Conservation (phyloP, 2,329 filamentous ascomycete species). For the Corynespora cassiicola region DNA sequence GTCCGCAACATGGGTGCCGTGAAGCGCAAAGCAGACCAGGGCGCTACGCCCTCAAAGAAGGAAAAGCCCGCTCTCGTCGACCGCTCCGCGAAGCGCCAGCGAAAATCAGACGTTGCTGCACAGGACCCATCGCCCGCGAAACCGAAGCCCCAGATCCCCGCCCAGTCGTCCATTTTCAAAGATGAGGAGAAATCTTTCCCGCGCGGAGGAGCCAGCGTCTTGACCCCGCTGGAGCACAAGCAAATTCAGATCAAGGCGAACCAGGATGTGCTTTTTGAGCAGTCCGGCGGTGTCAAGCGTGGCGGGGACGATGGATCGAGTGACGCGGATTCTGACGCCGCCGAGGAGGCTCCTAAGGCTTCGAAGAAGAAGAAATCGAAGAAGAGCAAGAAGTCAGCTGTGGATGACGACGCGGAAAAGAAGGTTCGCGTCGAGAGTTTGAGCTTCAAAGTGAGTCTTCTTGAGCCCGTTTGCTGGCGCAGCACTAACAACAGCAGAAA, state of each 20-base stretch:
- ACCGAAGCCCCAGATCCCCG: slow-evolving; percentile 35
- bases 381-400: slow-evolving; percentile 48
- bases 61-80: slow-evolving; percentile 33
- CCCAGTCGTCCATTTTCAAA: slow-evolving; percentile 56
- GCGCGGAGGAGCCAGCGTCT: slow-evolving; percentile 85
- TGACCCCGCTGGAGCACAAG: slow-evolving; percentile 94
- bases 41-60: slow-evolving; percentile 36
- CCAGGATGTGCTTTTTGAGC: slow-evolving; percentile 89
- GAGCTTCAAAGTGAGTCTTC: slow-evolving; percentile 78
- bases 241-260: slow-evolving; percentile 95
- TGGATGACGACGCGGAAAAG: slow-evolving; percentile 51
- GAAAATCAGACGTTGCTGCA: slow-evolving; percentile 40
- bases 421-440: slow-evolving; percentile 80
- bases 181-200: slow-evolving; percentile 92
- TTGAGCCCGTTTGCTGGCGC: slow-evolving; percentile 1
- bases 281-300: slow-evolving; percentile 69
- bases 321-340: slow-evolving; percentile 49
- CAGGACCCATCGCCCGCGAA: slow-evolving; percentile 32
- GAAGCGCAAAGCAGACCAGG: slow-evolving; percentile 54
- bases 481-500: slow-evolving; percentile 61
- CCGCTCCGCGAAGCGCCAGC: slow-evolving; percentile 44
- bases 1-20: slow-evolving; percentile 48
- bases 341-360: slow-evolving; percentile 51
- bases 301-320: slow-evolving; percentile 58
- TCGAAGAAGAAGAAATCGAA: slow-evolving; percentile 60